Evolutionary conservation across 83 land plant species (phyloP).

Genomic region (Diphasiastrum complanatum): DNA sequence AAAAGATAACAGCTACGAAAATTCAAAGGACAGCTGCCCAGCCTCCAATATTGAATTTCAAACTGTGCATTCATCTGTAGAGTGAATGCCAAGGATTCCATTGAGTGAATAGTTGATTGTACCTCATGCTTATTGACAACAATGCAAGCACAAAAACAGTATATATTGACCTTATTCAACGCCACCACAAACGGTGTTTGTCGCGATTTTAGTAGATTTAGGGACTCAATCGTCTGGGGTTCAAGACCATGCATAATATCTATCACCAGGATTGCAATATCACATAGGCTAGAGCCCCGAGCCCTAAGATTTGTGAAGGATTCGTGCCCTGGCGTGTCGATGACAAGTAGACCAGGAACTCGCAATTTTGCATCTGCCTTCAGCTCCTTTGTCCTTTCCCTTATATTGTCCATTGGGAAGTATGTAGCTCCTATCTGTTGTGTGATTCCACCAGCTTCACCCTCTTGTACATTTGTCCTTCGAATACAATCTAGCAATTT

Average conservation of each 20-base stretch:
- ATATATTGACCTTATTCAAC: slow-evolving; percentile 69
- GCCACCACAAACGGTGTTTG: slow-evolving; percentile 94
- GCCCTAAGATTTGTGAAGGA: slow-evolving; percentile 85
- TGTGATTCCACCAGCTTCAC: slow-evolving; percentile 98
- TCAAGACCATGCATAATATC: slow-evolving; percentile 99
- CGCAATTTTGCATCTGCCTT: slow-evolving; percentile 69
- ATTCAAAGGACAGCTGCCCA: too few relatives aligned
- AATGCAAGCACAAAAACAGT: too few relatives aligned
- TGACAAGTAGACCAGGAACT: slow-evolving; percentile 90
- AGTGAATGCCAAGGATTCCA: too few relatives aligned
- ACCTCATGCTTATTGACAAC: too few relatives aligned
- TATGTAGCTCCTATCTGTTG: slow-evolving; percentile 99
- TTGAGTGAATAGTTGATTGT: too few relatives aligned
- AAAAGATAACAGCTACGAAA: too few relatives aligned
- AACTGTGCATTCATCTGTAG: too few relatives aligned
- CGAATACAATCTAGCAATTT: slow-evolving; percentile 94
- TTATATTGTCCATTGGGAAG: slow-evolving; percentile 88
- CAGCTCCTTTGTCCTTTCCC: slow-evolving; percentile 87
- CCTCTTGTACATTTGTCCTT: slow-evolving; percentile 96
- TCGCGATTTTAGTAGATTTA: slow-evolving; percentile 76
- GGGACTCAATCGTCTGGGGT: slow-evolving; percentile 90
- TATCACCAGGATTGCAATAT: slow-evolving; percentile 91
- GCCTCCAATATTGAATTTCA: too few relatives aligned
- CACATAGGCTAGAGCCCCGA: slow-evolving; percentile 94
- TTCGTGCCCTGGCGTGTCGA: slow-evolving; percentile 97